Percentiles rank a stretch among this genome's conserved stretches.
Evolutionary conservation across 495 filamentous ascomycete species (phyloP).

Genomic region (Astrothelium macrocarpum): DNA sequence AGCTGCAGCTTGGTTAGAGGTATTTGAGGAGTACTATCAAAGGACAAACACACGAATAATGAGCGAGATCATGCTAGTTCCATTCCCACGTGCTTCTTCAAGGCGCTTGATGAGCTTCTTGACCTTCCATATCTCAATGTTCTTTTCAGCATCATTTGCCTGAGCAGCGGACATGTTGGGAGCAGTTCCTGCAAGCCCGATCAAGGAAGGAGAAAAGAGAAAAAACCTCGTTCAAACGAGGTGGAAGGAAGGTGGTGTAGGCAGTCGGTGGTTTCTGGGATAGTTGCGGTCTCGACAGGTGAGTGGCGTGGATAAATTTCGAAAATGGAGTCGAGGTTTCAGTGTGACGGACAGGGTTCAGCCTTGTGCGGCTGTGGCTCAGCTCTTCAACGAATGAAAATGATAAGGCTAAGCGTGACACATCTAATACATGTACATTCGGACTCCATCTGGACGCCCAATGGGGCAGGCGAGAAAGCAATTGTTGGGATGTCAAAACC

Average conservation of each 20-base stretch:
- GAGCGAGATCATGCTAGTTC: conserved; percentile 64
- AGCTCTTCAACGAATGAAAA: neutral
- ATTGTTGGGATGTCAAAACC: no score
- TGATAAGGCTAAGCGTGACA: no score
- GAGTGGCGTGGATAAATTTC: neutral
- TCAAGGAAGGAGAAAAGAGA: neutral
- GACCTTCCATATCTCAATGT: conserved; percentile 86
- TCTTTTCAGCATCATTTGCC: conserved; percentile 93
- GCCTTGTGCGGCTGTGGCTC: neutral
- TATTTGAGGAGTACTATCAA: neutral
- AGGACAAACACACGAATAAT: conserved; percentile 70
- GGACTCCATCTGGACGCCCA: no score
- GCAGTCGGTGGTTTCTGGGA: neutral
- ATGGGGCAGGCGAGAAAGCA: no score
- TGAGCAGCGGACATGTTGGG: conserved; percentile 82
- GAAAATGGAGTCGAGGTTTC: neutral
- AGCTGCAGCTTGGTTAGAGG: conserved; percentile 42
- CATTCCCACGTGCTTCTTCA: conserved; percentile 40
- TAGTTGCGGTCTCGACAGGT: neutral
- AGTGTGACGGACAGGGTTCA: conserved; percentile 6
- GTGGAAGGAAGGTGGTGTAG: neutral
- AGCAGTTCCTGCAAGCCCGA: neutral
- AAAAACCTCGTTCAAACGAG: conserved; percentile 1
- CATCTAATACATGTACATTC: no score
- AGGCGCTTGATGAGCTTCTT: conserved; percentile 97